Evolutionary conservation across 768 basidiomycete species (phyloP), one percentile per base, ranked within the genome.

Genomic region (Leccinum broughii): DNA sequence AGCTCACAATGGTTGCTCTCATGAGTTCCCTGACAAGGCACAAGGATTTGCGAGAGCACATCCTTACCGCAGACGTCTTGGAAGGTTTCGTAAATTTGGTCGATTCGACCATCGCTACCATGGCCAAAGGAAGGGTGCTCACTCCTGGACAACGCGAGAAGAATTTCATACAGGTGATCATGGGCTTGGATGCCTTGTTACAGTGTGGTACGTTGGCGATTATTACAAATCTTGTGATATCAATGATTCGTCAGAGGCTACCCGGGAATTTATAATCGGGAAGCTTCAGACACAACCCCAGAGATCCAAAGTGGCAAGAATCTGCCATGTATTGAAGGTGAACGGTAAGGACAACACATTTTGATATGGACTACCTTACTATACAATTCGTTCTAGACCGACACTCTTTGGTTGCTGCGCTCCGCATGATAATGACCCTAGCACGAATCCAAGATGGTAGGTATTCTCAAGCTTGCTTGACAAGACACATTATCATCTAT

Each of bases 91-190:
- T 24, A 24, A 24, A 24, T 1, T 24, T 24, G 24, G 24, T 24
- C 24, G 24, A 24, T 24, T 24, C 2, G 24, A 24, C 24, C 24
- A 24, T 24, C 3, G 24, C 24, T 24, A 3, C 24, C 24, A 24
- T 1, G 24, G 3, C 24, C 3, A 24, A 24, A 24, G 24, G 24
- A 24, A 24, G 24, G 24, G 24, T 24, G 3, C 24, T 24, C 24
- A 24, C 24, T 24, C 24, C 24, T 24, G 24, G 24, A 24, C 24
- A 24, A 26, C 26, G 26, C 26, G 26, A 26, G 26, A 26, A 39
- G 6, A 62, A 61, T 39, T 66, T 71, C n/a, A 52, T 51, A 28
- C 64, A 61, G 24, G 69, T 56, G 13, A 70, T 70, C 66, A 62
- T 66, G 3, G 62, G 66, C 34, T 32, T 70, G 48, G 59, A 22